Conservation (phyloP, 345 rosid species). For the Isatis tinctoria region DNA sequence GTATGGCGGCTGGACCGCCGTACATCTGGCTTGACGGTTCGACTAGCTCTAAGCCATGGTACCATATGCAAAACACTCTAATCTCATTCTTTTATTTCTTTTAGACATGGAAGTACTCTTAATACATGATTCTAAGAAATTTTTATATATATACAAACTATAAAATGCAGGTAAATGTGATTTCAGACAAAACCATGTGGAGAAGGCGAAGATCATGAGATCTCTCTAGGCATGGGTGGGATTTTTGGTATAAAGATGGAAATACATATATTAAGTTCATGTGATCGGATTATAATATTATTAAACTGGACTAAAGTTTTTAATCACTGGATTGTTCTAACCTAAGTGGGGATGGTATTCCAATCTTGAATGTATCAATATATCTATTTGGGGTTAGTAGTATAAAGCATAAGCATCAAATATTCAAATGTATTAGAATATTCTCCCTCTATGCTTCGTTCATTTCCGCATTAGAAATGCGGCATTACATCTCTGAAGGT, state of each 20-base stretch:
- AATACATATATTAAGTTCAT: neutral
- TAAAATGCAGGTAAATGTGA: neutral
- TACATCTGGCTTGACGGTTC: neutral
- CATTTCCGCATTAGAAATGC: constrained; percentile 6
- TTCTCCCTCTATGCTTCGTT: neutral
- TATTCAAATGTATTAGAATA: constrained; percentile 1
- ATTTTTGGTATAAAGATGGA: constrained; percentile 7
- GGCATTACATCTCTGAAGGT: neutral
- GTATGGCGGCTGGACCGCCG: neutral
- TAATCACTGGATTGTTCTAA: neutral
- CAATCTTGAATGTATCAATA: neutral
- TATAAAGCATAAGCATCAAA: neutral
- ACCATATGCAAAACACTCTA: neutral
- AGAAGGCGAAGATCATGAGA: constrained; percentile 4
- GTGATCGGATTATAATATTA: neutral
- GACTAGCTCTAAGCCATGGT: neutral
- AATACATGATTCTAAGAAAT: neutral
- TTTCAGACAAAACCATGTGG: constrained; percentile 8
- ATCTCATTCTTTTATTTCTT: neutral
- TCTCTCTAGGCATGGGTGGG: constrained; percentile 5
- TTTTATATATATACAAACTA: neutral
- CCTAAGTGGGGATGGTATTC: neutral
- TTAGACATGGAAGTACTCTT: neutral
- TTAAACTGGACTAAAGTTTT: neutral
- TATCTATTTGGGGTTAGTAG: neutral